Percentiles rank a stretch among this genome's conserved stretches.
Conservation (phyloP, 78 protist species). For the Cavenderia fasciculata region DNA sequence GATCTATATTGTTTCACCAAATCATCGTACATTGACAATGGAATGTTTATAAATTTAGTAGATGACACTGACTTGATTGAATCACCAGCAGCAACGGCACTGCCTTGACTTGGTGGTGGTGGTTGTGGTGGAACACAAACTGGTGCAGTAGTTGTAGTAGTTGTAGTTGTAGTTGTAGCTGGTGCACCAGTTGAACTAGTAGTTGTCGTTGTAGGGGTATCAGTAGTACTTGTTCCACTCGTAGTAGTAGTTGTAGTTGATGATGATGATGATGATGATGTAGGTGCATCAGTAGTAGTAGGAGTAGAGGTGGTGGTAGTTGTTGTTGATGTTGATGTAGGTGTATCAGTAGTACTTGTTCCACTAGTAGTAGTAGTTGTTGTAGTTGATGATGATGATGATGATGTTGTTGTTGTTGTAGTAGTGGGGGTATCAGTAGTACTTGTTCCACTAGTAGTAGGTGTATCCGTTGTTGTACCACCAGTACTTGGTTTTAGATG, state of each 20-base stretch:
- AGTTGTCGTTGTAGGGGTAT: background rate
- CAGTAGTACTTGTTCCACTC: background rate
- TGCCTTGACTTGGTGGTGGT: no score
- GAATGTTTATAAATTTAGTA: no score
- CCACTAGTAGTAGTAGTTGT: background rate
- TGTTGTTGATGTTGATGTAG: conserved; percentile 13
- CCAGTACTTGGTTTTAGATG: no score
- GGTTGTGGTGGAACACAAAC: conserved; percentile 1
- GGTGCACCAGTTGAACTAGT: no score
- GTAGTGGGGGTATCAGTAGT: no score
- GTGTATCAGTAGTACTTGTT: background rate
- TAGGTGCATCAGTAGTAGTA: background rate
- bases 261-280: background rate
- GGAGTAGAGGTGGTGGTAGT: background rate
- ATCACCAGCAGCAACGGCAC: no score
- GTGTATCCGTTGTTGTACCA: no score
- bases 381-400: background rate
- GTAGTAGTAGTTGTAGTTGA: background rate
- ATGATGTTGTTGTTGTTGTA: no score
- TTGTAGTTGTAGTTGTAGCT: background rate
- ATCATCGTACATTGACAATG: no score
- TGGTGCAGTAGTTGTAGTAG: background rate
- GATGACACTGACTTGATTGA: no score
- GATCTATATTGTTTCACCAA: no score
- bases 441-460: no score